A percentile compares a stretch with the other conserved stretches of the same genome.
These are phyloP conservation scores for Chenopodium berlandieri DNA, from an alignment of 148 eudicot species.

Conservation along the genomic window DNA sequence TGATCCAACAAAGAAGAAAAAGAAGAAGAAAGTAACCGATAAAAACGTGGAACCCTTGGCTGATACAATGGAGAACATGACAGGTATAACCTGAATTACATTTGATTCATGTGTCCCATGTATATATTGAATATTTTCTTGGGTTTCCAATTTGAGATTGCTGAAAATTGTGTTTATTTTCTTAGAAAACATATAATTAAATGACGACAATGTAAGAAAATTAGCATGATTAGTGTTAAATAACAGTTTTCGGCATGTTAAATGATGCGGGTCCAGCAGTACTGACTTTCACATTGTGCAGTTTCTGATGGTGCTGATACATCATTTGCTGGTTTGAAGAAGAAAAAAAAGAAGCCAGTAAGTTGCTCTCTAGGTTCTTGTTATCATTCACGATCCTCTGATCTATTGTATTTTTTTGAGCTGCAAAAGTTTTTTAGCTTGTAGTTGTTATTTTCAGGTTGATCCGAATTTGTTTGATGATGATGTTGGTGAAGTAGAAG, in stretches of 20 bases:
- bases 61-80: conserved; percentile 21
- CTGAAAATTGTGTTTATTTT: no score
- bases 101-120: not conserved
- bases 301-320: conserved; percentile 38
- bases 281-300: not conserved
- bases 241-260: no score
- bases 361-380: conserved; percentile 11
- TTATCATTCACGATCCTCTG: not conserved
- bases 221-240: no score
- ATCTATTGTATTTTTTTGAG: not conserved
- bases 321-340: conserved; percentile 64
- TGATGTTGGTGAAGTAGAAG: conserved; percentile 50
- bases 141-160: not conserved
- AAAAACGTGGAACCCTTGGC: conserved; percentile 10
- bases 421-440: conserved; percentile 2
- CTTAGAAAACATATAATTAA: no score
- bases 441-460: conserved; percentile 39
- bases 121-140: no score
- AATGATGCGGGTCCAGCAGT: no score
- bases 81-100: conserved; percentile 11
- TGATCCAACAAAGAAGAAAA: conserved; percentile 30
- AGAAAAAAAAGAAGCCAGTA: conserved; percentile 73
- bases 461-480: conserved; percentile 49
- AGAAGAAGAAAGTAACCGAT: conserved; percentile 23
- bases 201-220: no score